A percentile compares a stretch with the other conserved stretches of the same genome.
phyloP scores from a whole-genome alignment of 2,329 filamentous ascomycete genomes.

The Xylaria sp. region DNA sequence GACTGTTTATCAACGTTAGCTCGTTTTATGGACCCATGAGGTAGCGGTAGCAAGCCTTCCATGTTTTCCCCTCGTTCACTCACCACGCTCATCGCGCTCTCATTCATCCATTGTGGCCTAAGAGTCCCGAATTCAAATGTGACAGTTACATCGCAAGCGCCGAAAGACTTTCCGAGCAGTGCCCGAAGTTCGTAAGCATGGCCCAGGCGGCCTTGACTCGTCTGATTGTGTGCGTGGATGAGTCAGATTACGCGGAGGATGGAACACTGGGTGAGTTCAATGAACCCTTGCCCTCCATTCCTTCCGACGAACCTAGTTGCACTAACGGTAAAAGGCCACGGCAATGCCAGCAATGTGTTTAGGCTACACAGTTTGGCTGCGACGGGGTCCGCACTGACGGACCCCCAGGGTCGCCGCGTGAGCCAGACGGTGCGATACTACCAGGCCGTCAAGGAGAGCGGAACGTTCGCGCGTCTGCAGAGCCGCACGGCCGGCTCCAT shows the following conservation, averaged over 20 bases:
- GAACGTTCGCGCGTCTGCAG: constrained; percentile 11
- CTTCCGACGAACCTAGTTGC: background rate
- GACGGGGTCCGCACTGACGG: constrained; percentile 11
- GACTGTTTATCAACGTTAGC: too few relatives aligned
- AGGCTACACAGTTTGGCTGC: constrained; percentile 19
- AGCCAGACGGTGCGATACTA: constrained; percentile 26
- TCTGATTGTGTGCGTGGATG: constrained; percentile 31
- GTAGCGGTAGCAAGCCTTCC: too few relatives aligned
- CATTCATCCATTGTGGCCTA: too few relatives aligned
- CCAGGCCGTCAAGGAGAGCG: constrained; percentile 18
- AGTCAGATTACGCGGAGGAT: constrained; percentile 29
- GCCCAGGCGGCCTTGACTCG: constrained; percentile 15
- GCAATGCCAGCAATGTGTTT: constrained; percentile 31
- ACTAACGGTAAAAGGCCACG: constrained; percentile 26
- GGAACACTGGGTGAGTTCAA: constrained; percentile 27
- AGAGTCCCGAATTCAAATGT: too few relatives aligned
- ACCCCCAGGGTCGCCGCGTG: constrained; percentile 13
- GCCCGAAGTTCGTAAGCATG: constrained; percentile 15
- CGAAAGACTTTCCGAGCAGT: background rate
- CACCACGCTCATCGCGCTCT: too few relatives aligned
- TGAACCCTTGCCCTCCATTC: background rate
- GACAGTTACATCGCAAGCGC: background rate
- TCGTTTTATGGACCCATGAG: too few relatives aligned
- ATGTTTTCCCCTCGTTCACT: too few relatives aligned
- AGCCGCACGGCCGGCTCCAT: constrained; percentile 18